Base-by-base conservation (phyloP, 2,329 filamentous ascomycete species). In the Colletotrichum chrysophilum region DNA sequence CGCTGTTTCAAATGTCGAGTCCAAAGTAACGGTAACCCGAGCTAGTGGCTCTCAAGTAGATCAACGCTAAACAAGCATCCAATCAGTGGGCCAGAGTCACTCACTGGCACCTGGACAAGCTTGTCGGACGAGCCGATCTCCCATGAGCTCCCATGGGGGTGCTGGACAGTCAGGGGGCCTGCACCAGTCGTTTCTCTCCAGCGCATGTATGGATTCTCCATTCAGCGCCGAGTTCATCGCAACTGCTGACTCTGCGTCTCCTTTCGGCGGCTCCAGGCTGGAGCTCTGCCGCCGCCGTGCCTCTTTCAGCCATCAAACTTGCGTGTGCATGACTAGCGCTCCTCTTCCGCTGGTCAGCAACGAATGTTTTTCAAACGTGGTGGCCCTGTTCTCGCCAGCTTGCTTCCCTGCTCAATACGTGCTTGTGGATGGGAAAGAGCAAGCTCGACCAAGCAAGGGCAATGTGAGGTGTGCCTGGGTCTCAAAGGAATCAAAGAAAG, bases 1-100 rank as follows among this genome's bases (percentile, higher is more conserved):
- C 38, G 38, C 30, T 72, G 72, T 75, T 75, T 75, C 69, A 72
- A 66, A 58, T 75, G 68, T 75, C 61, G 72, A 75, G 52, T 55
- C 12, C 34, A 21, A 66, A 30, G 68, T 67, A 67, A 72, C 69
- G 69, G 62, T 66, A 62, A 67, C 69, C 69, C 72, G 62, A 75
- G 30, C 62, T 71, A 75, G 69, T 62, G 72, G 72, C 38, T 75
- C 62, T 72, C 69, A 28, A 72, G 69, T 66, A 72, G 68, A 75
- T 75, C 72, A 75, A 32, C 38, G 24, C 62, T 60, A 68, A 70
- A 75, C 61, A 72, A 24, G 55, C 48, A 55, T 21, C 72, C 55
- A 71, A 72, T 71, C 61, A 75, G 36, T 16, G 69, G 48, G 48
- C 66, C 24, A 32, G 32, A 16, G 34, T 38, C 21, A 30, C 34